Conservation (phyloP, 148 eudicot genomes). For the Nepenthes gracilis region DNA sequence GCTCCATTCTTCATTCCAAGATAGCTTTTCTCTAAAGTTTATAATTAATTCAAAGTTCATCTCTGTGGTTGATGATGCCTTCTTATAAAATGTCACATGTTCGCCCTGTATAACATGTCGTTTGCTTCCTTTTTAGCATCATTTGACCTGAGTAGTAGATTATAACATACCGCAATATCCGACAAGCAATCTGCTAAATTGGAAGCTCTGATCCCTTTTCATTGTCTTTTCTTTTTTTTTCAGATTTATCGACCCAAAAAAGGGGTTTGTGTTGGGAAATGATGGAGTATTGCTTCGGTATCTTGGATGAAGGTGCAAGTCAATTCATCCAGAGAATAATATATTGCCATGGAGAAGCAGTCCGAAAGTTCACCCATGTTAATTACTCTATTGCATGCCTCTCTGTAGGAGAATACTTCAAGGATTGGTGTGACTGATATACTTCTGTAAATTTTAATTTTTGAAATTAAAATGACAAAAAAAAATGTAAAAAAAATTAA, state of each 20-base stretch:
- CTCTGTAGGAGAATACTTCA: too few relatives aligned
- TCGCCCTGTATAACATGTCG: too few relatives aligned
- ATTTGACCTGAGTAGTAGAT: not conserved
- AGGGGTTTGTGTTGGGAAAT: conserved; percentile 92
- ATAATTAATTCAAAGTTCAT: not conserved
- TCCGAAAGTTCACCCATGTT: too few relatives aligned
- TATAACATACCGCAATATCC: not conserved
- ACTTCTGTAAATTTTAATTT: too few relatives aligned
- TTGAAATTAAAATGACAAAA: too few relatives aligned
- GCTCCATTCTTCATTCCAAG: conserved; percentile 10
- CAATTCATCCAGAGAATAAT: not conserved
- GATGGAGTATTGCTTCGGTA: conserved; percentile 94
- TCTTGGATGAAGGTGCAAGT: conserved; percentile 48
- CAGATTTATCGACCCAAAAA: conserved; percentile 78
- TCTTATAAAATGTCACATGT: not conserved
- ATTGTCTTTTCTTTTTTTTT: conserved; percentile 1
- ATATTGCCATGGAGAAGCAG: not conserved
- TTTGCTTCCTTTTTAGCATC: not conserved
- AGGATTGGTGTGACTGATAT: too few relatives aligned
- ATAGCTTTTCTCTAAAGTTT: not conserved
- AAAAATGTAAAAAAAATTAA: too few relatives aligned
- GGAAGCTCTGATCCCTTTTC: too few relatives aligned
- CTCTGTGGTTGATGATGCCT: not conserved
- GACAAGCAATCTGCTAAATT: not conserved
- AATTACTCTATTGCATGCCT: too few relatives aligned